These are phyloP conservation scores for Hevea brasiliensis DNA, from an alignment of 345 rosid species.

Conservation along the genomic window DNA sequence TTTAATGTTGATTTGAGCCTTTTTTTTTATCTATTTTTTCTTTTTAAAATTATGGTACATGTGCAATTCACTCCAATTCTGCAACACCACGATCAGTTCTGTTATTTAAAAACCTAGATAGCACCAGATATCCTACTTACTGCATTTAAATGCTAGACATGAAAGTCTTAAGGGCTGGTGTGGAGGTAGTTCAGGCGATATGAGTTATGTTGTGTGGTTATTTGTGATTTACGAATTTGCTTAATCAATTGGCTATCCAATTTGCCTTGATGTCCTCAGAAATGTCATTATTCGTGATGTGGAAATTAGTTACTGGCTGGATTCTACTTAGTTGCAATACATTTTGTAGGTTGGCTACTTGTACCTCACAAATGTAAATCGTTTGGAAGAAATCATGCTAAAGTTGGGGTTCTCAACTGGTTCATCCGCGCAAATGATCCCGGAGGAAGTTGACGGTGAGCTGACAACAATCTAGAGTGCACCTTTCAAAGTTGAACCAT, in stretches of 20 bases:
- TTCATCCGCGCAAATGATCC: conserved; percentile 45
- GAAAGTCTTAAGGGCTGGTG: background rate
- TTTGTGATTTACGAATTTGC: background rate
- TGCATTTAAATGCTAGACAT: background rate
- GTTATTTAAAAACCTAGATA: background rate
- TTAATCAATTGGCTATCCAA: background rate
- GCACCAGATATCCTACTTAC: background rate
- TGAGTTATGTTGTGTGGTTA: background rate
- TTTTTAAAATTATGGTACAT: too few relatives aligned
- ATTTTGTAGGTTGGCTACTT: conserved; percentile 69
- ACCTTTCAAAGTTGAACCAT: background rate
- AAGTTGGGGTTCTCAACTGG: conserved; percentile 76
- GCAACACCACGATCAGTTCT: too few relatives aligned
- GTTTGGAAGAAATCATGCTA: conserved; percentile 78
- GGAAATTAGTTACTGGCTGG: conserved; percentile 5
- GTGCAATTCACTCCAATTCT: too few relatives aligned
- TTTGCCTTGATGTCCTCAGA: background rate
- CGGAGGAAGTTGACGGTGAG: conserved; percentile 45
- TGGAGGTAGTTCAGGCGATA: background rate
- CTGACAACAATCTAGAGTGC: conserved; percentile 4
- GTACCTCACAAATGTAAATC: conserved; percentile 63
- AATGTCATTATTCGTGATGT: conserved; percentile 4
- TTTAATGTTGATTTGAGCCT: too few relatives aligned
- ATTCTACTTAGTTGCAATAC: background rate
- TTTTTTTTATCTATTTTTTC: too few relatives aligned